Percentiles rank a stretch among this genome's conserved stretches.
These are phyloP conservation scores for Colletotrichum cordylinicola DNA, from an alignment of 2,329 filamentous ascomycete species.

Conservation along the genomic window DNA sequence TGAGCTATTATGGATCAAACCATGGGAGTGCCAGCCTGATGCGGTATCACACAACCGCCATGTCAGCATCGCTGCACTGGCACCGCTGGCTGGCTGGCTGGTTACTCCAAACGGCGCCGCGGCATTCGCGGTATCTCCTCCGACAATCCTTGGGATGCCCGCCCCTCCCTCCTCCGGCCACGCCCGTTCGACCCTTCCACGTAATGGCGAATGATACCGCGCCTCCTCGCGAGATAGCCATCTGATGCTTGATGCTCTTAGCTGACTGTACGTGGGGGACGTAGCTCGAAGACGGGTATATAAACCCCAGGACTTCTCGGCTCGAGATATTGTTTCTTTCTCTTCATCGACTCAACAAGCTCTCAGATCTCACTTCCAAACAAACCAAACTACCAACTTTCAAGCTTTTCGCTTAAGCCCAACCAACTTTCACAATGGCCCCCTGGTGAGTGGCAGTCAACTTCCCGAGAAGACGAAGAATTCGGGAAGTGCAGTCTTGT, in stretches of 20 bases:
- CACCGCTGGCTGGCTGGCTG: background rate
- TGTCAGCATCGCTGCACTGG: conserved; percentile 2
- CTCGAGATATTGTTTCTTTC: background rate
- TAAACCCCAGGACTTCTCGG: background rate
- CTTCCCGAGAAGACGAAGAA: background rate
- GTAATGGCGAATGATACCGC: conserved; percentile 13
- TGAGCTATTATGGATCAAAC: conserved; percentile 1
- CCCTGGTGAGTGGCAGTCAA: conserved; percentile 15
- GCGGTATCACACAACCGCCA: conserved; percentile 11
- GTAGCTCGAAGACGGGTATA: conserved; percentile 1
- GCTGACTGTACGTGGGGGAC: conserved; percentile 13
- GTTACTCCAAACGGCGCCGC: background rate
- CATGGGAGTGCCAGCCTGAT: conserved; percentile 7
- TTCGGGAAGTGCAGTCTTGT: background rate
- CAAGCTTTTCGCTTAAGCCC: conserved; percentile 7
- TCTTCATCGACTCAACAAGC: conserved; percentile 15
- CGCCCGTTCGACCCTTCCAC: background rate
- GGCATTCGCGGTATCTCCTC: conserved; percentile 9
- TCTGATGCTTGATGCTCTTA: background rate
- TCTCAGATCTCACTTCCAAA: background rate
- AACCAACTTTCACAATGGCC: conserved; percentile 19
- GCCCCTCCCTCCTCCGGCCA: background rate
- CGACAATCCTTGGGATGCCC: background rate
- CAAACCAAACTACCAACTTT: conserved; percentile 1
- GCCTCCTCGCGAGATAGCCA: background rate